Conservation (phyloP, 2,329 filamentous ascomycete genomes). For the Cladosporium sp. region DNA sequence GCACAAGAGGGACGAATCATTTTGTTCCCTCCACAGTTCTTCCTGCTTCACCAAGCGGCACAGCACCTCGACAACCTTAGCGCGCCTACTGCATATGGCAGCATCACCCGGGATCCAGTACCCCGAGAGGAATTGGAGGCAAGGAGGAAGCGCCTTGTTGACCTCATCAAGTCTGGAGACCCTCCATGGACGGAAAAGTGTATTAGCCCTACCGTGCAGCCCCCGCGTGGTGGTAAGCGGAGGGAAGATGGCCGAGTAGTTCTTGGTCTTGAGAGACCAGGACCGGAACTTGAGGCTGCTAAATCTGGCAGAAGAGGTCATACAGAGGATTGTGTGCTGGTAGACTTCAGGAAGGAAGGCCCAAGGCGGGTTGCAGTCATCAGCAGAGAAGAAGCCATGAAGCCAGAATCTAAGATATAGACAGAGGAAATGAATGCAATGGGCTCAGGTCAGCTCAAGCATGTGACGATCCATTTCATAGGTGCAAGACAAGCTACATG, state of each 20-base stretch:
- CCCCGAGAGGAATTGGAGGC: conserved; percentile 38
- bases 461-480: too few species aligned
- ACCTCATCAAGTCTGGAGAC: conserved; percentile 47
- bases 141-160: conserved; percentile 51
- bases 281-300: conserved; percentile 48
- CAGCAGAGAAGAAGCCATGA: conserved; percentile 35
- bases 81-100: conserved; percentile 28
- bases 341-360: conserved; percentile 54
- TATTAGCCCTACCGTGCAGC: conserved; percentile 38
- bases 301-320: conserved; percentile 45
- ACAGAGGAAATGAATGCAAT: background rate
- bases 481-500: background rate
- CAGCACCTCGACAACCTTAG: conserved; percentile 28
- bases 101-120: conserved; percentile 22
- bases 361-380: conserved; percentile 53
- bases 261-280: conserved; percentile 51
- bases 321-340: conserved; percentile 52
- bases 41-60: conserved; percentile 56
- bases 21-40: conserved; percentile 86
- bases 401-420: conserved; percentile 17
- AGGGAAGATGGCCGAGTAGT: conserved; percentile 48
- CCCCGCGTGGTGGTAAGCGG: conserved; percentile 34
- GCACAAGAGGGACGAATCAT: conserved; percentile 66
- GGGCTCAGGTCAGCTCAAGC: too few species aligned
- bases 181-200: conserved; percentile 43